Evolutionary conservation across 148 eudicot species (phyloP).

Genomic region (Arbutus unedo): DNA sequence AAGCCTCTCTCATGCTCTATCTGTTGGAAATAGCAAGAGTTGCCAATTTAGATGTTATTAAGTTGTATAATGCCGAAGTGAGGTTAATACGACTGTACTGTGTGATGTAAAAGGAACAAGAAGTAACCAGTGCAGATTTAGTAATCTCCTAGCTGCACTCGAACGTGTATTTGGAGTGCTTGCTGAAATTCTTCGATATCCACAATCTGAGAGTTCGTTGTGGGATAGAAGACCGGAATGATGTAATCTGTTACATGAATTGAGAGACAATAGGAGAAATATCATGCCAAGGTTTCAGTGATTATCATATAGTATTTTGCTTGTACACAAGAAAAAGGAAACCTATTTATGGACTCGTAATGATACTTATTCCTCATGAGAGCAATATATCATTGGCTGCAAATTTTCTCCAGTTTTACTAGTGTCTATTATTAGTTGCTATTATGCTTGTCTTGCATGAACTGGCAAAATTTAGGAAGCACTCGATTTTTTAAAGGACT

Average conservation of each 20-base stretch:
- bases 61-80: not conserved
- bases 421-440: constrained; percentile 4
- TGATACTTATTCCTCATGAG: not conserved
- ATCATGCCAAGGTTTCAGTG: not conserved
- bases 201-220: not conserved
- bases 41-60: not conserved
- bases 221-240: not conserved
- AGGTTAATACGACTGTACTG: not conserved
- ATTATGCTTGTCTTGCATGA: not conserved
- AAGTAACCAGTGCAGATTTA: not conserved
- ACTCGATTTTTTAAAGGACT: not conserved
- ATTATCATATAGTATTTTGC: not conserved
- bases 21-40: not conserved
- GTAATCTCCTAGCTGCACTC: not conserved
- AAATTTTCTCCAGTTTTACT: not conserved
- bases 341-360: not conserved
- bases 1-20: not conserved
- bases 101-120: not conserved
- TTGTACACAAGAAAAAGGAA: not conserved
- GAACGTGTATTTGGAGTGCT: not conserved
- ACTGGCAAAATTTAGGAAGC: not conserved
- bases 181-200: not conserved
- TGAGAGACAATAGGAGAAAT: not conserved
- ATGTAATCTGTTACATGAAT: not conserved
- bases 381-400: not conserved